Base-by-base conservation (phyloP, 768 basidiomycete species). In the Pleurotus pulmonarius region DNA sequence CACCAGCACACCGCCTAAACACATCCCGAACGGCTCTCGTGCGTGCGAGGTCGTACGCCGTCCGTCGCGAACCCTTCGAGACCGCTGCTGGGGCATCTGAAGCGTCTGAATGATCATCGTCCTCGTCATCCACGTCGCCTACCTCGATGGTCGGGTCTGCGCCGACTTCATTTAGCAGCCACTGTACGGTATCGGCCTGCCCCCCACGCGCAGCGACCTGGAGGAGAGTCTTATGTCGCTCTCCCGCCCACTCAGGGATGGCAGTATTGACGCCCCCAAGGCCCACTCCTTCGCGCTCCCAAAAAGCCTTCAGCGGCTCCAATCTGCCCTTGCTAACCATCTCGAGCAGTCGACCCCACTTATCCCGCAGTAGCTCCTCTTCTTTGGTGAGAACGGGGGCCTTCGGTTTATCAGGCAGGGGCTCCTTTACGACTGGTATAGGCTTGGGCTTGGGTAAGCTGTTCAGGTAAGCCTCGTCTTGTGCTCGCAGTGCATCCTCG, bases 381-480 rank as follows among this genome's bases (percentile, higher is more conserved):
- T 94, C 94, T 62, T 87, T 87, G 0, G 85, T 79, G 3, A 97
- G 74, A 61, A 87, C 86, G 0, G 78, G 77, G 4, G 72, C 72
- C 59, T 81, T 83, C 2, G 75, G 75, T 48, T 78, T 81, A 44
- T 77, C 76, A 5, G 77, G 69, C 9, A 74, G 71, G 1, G 69
- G 55, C 3, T 75, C 61, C 0, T 73, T 60, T 3, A 74, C 65
- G 7, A 69, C 58, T 0, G 84, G 83, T 7, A 67, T 69, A 1
- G 76, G 73, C 66, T 83, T 92, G 1, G 91, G 86, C 67, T 91
- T 91, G 2, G 93, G 94, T 11, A 96, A 81, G 0, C 94, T 94
- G 1, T 92, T 87, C 18, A 96, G 81, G 67, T 91, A 94, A 0
- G 87, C 89, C 61, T 94, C 92, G 66, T 99, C 97, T 62, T 94